These are phyloP conservation scores for Hymenoscyphus fructigenus DNA, from an alignment of 2,329 filamentous ascomycete species.

Conservation along the genomic window DNA sequence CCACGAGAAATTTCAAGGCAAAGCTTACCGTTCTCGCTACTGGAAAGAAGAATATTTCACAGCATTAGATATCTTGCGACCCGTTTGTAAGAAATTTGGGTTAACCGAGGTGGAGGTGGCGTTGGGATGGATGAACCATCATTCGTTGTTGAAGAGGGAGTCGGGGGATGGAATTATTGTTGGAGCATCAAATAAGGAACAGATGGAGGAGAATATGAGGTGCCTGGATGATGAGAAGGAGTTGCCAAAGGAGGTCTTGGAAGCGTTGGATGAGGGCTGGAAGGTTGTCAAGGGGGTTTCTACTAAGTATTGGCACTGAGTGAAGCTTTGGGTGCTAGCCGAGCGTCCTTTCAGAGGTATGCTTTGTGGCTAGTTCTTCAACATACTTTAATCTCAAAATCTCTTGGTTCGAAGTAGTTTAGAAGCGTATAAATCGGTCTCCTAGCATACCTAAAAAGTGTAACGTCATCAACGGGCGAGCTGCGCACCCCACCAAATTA, in stretches of 20 bases:
- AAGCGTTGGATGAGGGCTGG: slow-evolving; percentile 65
- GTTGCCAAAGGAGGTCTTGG: slow-evolving; percentile 62
- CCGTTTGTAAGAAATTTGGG: slow-evolving; percentile 64
- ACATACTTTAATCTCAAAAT: too few species aligned
- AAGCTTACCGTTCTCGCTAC: slow-evolving; percentile 54
- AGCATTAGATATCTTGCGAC: slow-evolving; percentile 67
- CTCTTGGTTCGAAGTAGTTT: too few species aligned
- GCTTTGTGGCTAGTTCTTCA: too few species aligned
- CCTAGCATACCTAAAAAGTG: too few species aligned
- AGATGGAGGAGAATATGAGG: slow-evolving; percentile 43
- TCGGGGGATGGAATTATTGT: slow-evolving; percentile 47
- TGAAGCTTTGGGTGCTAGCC: too few species aligned
- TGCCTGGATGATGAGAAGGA: slow-evolving; percentile 45
- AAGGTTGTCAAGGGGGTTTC: background rate
- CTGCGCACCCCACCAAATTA: too few species aligned
- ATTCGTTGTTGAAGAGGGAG: slow-evolving; percentile 58
- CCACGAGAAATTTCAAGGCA: slow-evolving; percentile 49
- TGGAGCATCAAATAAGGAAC: slow-evolving; percentile 41
- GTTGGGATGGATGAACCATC: slow-evolving; percentile 71
- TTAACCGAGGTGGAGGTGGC: slow-evolving; percentile 72
- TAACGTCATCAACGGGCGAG: too few species aligned
- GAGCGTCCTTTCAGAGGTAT: too few species aligned
- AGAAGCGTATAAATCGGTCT: too few species aligned
- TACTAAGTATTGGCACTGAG: background rate
- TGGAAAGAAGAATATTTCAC: slow-evolving; percentile 63